Conservation (phyloP, 192 early-diverging fungal genomes). For the Linnemannia hyalina region DNA sequence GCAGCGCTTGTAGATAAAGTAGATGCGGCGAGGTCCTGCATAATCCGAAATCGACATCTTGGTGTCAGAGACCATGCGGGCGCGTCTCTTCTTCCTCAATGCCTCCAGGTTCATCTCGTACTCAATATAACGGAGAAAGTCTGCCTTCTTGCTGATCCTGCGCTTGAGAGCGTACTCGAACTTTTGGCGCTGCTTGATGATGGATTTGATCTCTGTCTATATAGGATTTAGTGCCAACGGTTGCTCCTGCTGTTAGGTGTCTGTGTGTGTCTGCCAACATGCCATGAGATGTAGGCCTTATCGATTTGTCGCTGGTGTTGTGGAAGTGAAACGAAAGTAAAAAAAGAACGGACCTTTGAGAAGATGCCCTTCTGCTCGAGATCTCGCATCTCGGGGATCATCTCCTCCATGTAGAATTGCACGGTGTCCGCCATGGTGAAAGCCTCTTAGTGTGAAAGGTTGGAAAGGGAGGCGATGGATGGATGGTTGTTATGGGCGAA, state of each 20-base stretch:
- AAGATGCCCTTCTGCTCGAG: slow-evolving; percentile 87
- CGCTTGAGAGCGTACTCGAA: slow-evolving; percentile 92
- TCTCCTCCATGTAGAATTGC: slow-evolving; percentile 92
- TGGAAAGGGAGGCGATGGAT: not conserved
- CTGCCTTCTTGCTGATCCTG: slow-evolving; percentile 76
- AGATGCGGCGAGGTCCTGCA: slow-evolving; percentile 80
- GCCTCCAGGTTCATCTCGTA: slow-evolving; percentile 95
- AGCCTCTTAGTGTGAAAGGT: not conserved
- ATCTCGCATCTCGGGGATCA: slow-evolving; percentile 94
- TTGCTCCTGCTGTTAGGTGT: not conserved
- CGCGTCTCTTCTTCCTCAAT: slow-evolving; percentile 83
- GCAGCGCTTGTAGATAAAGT: slow-evolving; percentile 83
- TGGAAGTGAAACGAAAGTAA: not conserved
- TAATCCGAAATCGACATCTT: slow-evolving; percentile 80
- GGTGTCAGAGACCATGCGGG: slow-evolving; percentile 65
- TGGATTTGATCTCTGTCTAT: slow-evolving; percentile 85
- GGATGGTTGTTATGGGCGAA: not conserved
- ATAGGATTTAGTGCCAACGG: not conserved
- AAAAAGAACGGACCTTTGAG: slow-evolving; percentile 67
- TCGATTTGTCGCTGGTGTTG: not conserved
- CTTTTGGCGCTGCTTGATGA: slow-evolving; percentile 89
- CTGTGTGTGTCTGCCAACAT: not conserved
- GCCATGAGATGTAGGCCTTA: not conserved
- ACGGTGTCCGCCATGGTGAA: slow-evolving; percentile 89
- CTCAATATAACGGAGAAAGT: slow-evolving; percentile 94